Percentiles rank a stretch among this genome's conserved stretches.
Evolutionary conservation across 2,329 filamentous ascomycete species (phyloP).

Genomic region (Arthrobotrys sphaeroides): DNA sequence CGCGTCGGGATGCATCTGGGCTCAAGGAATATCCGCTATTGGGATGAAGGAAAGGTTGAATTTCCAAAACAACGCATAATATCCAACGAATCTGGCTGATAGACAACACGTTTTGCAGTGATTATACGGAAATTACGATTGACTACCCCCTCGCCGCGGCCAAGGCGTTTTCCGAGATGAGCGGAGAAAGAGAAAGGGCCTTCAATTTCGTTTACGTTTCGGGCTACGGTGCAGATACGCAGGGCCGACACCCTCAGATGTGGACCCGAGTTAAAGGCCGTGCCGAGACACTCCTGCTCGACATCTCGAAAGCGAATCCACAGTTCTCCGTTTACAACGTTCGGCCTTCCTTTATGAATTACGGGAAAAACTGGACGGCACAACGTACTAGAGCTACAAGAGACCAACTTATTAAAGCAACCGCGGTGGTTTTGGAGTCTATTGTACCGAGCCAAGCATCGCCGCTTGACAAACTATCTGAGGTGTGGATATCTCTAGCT

Average conservation of each 20-base stretch:
- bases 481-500: conserved; percentile 65
- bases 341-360: conserved; percentile 71
- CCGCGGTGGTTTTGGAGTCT: conserved; percentile 57
- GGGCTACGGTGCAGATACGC: conserved; percentile 64
- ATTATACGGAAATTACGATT: conserved; percentile 75
- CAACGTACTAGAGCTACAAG: conserved; percentile 28
- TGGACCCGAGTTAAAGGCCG: conserved; percentile 74
- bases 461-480: conserved; percentile 65
- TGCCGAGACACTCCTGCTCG: conserved; percentile 70
- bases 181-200: conserved; percentile 61
- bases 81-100: neutral
- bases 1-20: conserved; percentile 77
- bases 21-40: conserved; percentile 62
- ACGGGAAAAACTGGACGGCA: conserved; percentile 56
- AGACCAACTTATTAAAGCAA: conserved; percentile 60
- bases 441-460: conserved; percentile 60
- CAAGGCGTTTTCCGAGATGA: conserved; percentile 67
- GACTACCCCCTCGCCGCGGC: conserved; percentile 73
- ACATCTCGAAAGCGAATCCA: conserved; percentile 63
- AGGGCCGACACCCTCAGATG: conserved; percentile 65
- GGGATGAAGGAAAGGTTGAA: conserved; percentile 57
- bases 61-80: neutral
- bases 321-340: conserved; percentile 68
- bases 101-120: conserved; percentile 52
- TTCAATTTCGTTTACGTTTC: conserved; percentile 79